These are phyloP conservation scores for Podaxis pistillaris DNA, from an alignment of 768 basidiomycete genomes.

Conservation along the genomic window DNA sequence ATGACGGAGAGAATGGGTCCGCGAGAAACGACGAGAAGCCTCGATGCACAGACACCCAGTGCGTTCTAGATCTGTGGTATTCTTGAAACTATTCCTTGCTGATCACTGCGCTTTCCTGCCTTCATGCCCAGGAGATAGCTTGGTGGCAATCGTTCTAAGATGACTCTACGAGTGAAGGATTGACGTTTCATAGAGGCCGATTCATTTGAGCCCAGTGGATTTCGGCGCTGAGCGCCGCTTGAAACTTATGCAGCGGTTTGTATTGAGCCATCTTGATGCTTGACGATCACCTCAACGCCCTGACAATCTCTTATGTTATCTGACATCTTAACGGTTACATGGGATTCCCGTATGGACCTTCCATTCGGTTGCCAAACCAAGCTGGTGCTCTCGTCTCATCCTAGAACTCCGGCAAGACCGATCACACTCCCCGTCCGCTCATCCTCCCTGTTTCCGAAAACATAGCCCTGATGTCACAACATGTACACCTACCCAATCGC, in stretches of 20 bases:
- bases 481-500: background rate
- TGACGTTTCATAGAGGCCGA: background rate
- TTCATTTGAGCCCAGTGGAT: background rate
- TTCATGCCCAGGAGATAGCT: no score
- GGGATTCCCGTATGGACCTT: background rate
- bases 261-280: background rate
- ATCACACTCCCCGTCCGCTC: background rate
- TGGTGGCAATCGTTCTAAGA: no score
- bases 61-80: no score
- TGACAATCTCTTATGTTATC: background rate
- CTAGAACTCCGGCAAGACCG: background rate
- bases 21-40: background rate
- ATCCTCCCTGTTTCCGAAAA: background rate
- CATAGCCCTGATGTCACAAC: background rate
- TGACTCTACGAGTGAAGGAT: no score
- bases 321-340: background rate
- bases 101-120: no score
- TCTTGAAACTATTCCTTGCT: no score
- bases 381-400: background rate
- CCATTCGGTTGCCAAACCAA: background rate
- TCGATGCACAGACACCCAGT: background rate
- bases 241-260: background rate
- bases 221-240: background rate
- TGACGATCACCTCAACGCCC: background rate
- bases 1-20: background rate